Conservation (phyloP, 2,329 filamentous ascomycete species). For the Aspergillus aculeatus region DNA sequence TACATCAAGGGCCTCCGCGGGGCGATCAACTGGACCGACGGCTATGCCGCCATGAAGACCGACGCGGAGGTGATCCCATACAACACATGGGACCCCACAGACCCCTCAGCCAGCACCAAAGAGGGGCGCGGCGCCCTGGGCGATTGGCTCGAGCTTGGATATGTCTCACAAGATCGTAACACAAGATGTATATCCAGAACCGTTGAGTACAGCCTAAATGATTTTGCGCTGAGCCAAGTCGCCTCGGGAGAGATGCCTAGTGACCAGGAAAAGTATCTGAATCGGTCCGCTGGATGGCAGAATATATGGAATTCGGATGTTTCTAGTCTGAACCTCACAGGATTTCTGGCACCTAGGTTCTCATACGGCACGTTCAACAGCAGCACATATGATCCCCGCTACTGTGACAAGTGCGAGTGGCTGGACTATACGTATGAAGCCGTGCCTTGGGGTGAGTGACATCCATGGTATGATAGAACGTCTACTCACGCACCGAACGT, state of each 20-base stretch:
- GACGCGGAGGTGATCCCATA: slow-evolving; percentile 64
- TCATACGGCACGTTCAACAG: slow-evolving; percentile 50
- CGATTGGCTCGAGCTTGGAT: slow-evolving; percentile 66
- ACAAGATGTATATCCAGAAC: slow-evolving; percentile 63
- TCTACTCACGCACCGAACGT: neutral
- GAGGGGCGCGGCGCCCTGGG: slow-evolving; percentile 67
- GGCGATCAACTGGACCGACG: slow-evolving; percentile 63
- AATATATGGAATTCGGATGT: slow-evolving; percentile 67
- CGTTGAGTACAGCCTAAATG: slow-evolving; percentile 65
- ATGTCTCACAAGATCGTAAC: slow-evolving; percentile 59
- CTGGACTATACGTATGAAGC: slow-evolving; percentile 60
- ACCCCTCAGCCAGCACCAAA: slow-evolving; percentile 60
- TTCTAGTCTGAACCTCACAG: slow-evolving; percentile 56
- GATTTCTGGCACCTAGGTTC: slow-evolving; percentile 57
- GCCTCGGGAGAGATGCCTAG: slow-evolving; percentile 50
- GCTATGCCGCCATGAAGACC: slow-evolving; percentile 63
- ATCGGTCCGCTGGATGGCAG: slow-evolving; percentile 67
- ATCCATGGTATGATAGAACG: neutral
- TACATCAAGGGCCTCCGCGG: slow-evolving; percentile 67
- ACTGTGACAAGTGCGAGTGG: slow-evolving; percentile 67
- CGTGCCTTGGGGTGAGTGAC: slow-evolving; percentile 52
- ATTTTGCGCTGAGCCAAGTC: slow-evolving; percentile 61
- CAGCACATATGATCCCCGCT: slow-evolving; percentile 48
- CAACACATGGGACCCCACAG: slow-evolving; percentile 57
- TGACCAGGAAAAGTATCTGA: slow-evolving; percentile 55